These are phyloP conservation scores for Metschnikowia noctiluminum DNA, from an alignment of 805 yeast genomes.

Conservation along the genomic window DNA sequence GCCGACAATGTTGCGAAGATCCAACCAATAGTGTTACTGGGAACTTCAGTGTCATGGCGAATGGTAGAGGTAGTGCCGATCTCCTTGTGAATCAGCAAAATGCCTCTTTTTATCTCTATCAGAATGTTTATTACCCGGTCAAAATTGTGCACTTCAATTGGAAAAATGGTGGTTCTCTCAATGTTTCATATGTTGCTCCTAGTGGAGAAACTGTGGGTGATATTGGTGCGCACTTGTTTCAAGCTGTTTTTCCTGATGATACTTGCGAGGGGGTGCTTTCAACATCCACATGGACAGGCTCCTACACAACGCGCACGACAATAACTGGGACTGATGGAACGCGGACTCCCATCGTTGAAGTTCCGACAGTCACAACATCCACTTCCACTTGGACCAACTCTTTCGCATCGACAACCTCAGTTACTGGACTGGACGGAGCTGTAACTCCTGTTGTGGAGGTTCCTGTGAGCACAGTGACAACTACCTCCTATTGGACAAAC, in stretches of 20 bases:
- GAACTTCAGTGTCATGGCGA: not conserved
- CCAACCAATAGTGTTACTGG: conserved; percentile 7
- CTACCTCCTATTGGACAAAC: too few species aligned
- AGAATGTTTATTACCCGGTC: conserved; percentile 10
- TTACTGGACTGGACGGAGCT: too few species aligned
- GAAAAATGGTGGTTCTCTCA: not conserved
- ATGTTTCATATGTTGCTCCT: not conserved
- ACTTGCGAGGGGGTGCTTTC: conserved; percentile 8
- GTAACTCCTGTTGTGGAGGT: too few species aligned
- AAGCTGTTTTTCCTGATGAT: conserved; percentile 2
- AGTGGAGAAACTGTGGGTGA: not conserved
- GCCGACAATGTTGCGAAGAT: conserved; percentile 10
- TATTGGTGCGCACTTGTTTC: conserved; percentile 1
- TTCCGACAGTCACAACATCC: not conserved
- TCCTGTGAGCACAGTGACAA: too few species aligned
- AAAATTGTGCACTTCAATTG: conserved; percentile 12
- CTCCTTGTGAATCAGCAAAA: not conserved
- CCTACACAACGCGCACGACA: conserved; percentile 1
- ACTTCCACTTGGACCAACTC: too few species aligned
- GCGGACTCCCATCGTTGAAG: conserved; percentile 4
- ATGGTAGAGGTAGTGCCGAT: conserved; percentile 3
- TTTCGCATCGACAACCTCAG: too few species aligned
- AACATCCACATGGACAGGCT: not conserved
- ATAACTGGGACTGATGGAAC: conserved; percentile 4
- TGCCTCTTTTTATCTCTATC: conserved; percentile 3